Conservation (phyloP, 805 yeast species). For the Alloascoidea hylecoeti region DNA sequence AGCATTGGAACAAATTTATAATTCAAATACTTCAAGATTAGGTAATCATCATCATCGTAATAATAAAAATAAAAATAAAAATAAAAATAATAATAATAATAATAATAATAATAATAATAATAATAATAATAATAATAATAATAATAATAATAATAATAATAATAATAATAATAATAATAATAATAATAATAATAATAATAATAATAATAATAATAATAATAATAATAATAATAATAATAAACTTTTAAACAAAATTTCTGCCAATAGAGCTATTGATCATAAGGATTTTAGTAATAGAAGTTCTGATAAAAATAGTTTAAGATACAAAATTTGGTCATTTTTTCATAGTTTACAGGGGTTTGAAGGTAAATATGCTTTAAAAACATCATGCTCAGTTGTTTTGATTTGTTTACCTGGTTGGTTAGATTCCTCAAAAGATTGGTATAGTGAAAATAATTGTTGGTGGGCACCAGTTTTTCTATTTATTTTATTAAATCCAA, state of each 20-base stretch:
- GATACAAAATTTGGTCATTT: slow-evolving; percentile 25
- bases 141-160: slow-evolving; percentile 17
- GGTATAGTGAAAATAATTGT: slow-evolving; percentile 28
- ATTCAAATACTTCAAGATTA: slow-evolving; percentile 25
- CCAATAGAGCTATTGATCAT: slow-evolving; percentile 25
- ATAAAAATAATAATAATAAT: slow-evolving; percentile 22
- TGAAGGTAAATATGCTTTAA: slow-evolving; percentile 29
- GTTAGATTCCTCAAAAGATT: slow-evolving; percentile 21
- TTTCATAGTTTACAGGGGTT: slow-evolving; percentile 18
- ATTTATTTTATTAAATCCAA: slow-evolving; percentile 24
- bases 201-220: too few species aligned
- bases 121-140: slow-evolving; percentile 17
- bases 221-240: too few species aligned
- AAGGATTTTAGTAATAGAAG: slow-evolving; percentile 26
- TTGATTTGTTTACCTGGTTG: slow-evolving; percentile 29
- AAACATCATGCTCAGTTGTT: slow-evolving; percentile 20
- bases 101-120: slow-evolving; percentile 27
- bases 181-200: slow-evolving; percentile 20
- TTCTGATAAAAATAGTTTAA: slow-evolving; percentile 16
- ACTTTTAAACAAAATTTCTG: too few species aligned
- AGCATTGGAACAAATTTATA: slow-evolving; percentile 28
- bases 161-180: slow-evolving; percentile 27
- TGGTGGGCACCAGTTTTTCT: slow-evolving; percentile 28
- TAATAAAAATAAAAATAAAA: background rate
- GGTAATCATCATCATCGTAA: background rate